Evolutionary conservation across 2,329 filamentous ascomycete species (phyloP).

Genomic region (Mariannaea sp.): DNA sequence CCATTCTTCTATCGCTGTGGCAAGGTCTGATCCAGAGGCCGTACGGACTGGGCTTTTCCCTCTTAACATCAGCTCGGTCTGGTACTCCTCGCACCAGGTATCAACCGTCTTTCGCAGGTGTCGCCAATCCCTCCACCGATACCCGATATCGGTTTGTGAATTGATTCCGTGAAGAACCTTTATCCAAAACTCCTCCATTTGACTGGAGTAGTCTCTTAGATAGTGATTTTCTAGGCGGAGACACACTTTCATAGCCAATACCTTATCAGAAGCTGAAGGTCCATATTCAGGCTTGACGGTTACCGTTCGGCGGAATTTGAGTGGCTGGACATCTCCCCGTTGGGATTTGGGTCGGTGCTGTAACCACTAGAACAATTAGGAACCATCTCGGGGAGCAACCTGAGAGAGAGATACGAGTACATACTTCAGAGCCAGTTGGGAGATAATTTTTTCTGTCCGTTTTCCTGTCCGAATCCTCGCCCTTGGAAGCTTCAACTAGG

Average conservation of each 20-base stretch:
- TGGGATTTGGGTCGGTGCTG: not conserved
- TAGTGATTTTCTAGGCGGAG: not conserved
- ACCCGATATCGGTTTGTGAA: not conserved
- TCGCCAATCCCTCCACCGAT: not conserved
- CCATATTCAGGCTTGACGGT: too few relatives aligned
- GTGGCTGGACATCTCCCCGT: constrained; percentile 25
- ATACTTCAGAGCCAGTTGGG: not conserved
- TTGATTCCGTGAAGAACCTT: not conserved
- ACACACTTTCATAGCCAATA: not conserved
- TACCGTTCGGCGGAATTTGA: not conserved
- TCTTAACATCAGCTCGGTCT: constrained; percentile 9
- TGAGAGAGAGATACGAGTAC: not conserved
- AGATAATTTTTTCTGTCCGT: not conserved
- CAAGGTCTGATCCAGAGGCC: constrained; percentile 8
- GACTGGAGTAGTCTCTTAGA: not conserved
- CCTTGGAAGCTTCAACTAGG: too few relatives aligned
- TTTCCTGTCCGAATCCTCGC: too few relatives aligned
- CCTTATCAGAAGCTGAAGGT: not conserved
- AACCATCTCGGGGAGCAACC: not conserved
- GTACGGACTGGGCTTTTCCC: not conserved
- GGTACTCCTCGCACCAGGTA: not conserved
- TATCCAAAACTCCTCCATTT: not conserved
- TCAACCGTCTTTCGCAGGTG: not conserved
- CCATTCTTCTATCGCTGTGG: constrained; percentile 24
- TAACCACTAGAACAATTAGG: constrained; percentile 21